Percentiles rank a stretch among this genome's conserved stretches.
phyloP scores from a whole-genome alignment of 352 stramenopile species.

The Globisporangium takayamanum region DNA sequence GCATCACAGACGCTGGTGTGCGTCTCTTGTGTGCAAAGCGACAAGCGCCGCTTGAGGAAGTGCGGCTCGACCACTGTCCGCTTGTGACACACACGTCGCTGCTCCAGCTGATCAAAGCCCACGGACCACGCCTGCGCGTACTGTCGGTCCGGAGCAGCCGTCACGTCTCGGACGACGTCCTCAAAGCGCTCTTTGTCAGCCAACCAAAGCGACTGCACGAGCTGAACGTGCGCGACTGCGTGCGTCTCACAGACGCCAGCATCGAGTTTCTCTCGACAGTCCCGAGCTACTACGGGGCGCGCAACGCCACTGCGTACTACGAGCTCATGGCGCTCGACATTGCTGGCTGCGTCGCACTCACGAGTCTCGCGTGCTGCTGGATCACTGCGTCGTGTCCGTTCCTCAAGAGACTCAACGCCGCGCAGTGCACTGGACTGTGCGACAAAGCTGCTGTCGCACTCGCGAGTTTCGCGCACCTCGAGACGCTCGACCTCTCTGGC shows the following conservation, averaged over 20 bases:
- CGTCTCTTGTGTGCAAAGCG: slow-evolving; percentile 32
- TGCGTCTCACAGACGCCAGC: slow-evolving; percentile 35
- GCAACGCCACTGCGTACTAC: slow-evolving; percentile 34
- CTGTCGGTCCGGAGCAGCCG: slow-evolving; percentile 38
- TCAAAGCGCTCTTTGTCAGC: slow-evolving; percentile 44
- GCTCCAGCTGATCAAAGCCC: slow-evolving; percentile 26
- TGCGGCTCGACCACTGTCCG: slow-evolving; percentile 43
- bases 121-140: slow-evolving; percentile 22
- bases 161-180: slow-evolving; percentile 27
- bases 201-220: slow-evolving; percentile 44
- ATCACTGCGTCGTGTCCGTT: slow-evolving; percentile 59
- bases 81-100: slow-evolving; percentile 38
- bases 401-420: slow-evolving; percentile 35
- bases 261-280: slow-evolving; percentile 55
- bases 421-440: slow-evolving; percentile 32
- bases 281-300: slow-evolving; percentile 47
- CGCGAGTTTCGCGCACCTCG: slow-evolving; percentile 37
- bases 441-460: slow-evolving; percentile 56
- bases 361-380: slow-evolving; percentile 48
- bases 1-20: slow-evolving; percentile 53
- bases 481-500: slow-evolving; percentile 47
- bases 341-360: slow-evolving; percentile 40
- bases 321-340: slow-evolving; percentile 44
- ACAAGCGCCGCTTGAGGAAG: slow-evolving; percentile 19
- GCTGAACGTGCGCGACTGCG: slow-evolving; percentile 50